Base-by-base conservation (phyloP, 1,139 yeast genomes). In the Oligophagozyma castellii region DNA sequence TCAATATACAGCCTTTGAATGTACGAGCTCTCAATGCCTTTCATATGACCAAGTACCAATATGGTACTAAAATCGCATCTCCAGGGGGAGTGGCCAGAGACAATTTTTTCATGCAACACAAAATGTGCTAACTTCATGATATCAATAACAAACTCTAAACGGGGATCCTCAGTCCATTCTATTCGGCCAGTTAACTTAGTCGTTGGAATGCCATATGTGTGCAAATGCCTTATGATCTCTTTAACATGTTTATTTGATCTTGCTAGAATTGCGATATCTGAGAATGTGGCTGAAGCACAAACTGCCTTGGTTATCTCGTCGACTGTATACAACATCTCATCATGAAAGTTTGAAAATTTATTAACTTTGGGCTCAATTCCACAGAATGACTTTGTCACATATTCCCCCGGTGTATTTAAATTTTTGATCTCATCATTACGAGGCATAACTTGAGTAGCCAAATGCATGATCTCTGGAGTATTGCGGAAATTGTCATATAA, bases 401-500 rank as follows among this genome's bases (percentile, higher is more conserved):
- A n/a, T 15, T 19, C 14, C 3, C 36, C 22, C 6, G 11, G 13
- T 13, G 29, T 18, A 18, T 18, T 18, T 7, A 10, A 7, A 18
- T 7, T 10, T 22, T 40, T 41, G 16, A 32, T 14, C 8, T 29
- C 25, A 2, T 29, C 15, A 14, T 30, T 30, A 6, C n/a, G 11
- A 2, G 23, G 16, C n/a, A 35, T 33, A 10, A 46, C 28, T 10
- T 23, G 16, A 10, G 33, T 30, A 1, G 78, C 63, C 1, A 63
- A 56, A 2, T 53, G 39, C 16, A 71, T 48, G 3, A 75, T 61
- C 32, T 70, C 72, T 0, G 76, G 73, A 0, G 79, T 61, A 22
- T 71, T 63, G 36, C 86, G 53, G 40, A 74, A 76, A 7, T 73
- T 63, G 37, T 72, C 71, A 16, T 50, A 42, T 27, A 75, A 48